Evolutionary conservation across 192 early-diverging fungal genomes (phyloP), one percentile per base, ranked within the genome.

Genomic region (Spizellomyces punctatus): DNA sequence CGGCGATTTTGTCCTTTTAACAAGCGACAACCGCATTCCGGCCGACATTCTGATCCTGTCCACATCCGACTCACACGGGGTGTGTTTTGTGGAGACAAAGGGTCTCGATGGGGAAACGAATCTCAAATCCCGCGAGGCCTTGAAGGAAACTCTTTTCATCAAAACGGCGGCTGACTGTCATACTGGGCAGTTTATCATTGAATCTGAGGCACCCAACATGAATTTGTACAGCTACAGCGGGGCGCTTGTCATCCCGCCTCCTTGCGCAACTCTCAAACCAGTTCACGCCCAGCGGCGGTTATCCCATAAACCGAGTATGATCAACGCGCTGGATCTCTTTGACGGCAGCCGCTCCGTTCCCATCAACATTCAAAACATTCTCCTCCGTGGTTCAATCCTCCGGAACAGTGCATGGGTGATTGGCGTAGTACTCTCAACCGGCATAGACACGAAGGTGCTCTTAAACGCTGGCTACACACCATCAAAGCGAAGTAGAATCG

Each of bases 101-200:
- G 92, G 95, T 74, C 77, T 99, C 54, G 96, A 99, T 70, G 96
- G 96, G 12, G 96, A 99, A 78, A 99, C 96, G 10, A 99, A 99
- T 70, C 80, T 99, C 7, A 99, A 99, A 80, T 84, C 90, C 46
- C 88, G 92, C 19, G 69, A 84, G 9, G 82, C 87, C 10, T 45
- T 97, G 10, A 74, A 81, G 8, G 90, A 92, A 46, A 89, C 90
- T 14, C 72, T 79, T 16, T 79, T 89, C 50, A 83, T 94, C 64
- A 78, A 84, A 46, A 91, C 86, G 3, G 87, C 92, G 12, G 81
- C 80, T 14, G 92, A 94, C 12, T 96, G 94, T 76, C 46, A n/a
- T 27, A 21, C 17, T 1, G 27, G 76, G n/a, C 43, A 69, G n/a
- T 63, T 63, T 58, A 46, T 58, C 46, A 46, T 87, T 14, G 83